Evolutionary conservation across 1,284 basidiomycete genomes (phyloP).

Genomic region (Tylopilus sp.): DNA sequence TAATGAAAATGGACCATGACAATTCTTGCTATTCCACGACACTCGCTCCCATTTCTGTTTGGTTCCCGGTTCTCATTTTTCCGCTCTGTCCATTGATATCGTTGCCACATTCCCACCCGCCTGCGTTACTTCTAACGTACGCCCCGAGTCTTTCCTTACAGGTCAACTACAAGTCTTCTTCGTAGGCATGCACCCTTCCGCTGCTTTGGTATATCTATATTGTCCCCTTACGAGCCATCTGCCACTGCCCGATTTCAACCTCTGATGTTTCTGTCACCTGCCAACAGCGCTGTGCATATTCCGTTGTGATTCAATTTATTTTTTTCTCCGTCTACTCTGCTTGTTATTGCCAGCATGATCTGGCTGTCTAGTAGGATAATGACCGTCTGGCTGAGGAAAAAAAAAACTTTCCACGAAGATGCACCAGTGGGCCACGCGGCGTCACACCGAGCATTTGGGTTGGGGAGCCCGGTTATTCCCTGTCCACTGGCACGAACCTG

Average conservation of each 20-base stretch:
- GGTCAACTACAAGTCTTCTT: constrained; percentile 34
- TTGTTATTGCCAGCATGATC: no score
- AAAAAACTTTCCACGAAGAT: no score
- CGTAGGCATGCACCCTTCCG: constrained; percentile 25
- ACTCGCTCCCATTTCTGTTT: constrained; percentile 24
- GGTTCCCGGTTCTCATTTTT: constrained; percentile 24
- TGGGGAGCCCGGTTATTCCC: not conserved
- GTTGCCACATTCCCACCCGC: constrained; percentile 47
- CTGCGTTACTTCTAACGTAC: constrained; percentile 40
- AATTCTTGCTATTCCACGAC: constrained; percentile 27
- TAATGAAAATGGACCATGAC: constrained; percentile 35
- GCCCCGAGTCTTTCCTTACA: constrained; percentile 63
- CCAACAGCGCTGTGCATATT: constrained; percentile 34
- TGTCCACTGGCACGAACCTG: constrained; percentile 1
- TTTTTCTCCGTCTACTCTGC: constrained; percentile 8
- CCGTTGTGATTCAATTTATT: constrained; percentile 27
- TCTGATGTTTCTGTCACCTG: constrained; percentile 24
- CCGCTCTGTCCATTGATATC: constrained; percentile 44
- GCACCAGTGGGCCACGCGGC: constrained; percentile 3
- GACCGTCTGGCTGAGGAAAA: constrained; percentile 1
- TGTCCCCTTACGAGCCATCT: constrained; percentile 31
- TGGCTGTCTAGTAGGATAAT: not conserved
- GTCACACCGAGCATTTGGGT: not conserved
- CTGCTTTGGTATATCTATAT: constrained; percentile 41
- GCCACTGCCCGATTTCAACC: constrained; percentile 26